Evolutionary conservation across 202 grass and related monocot species (phyloP).

Genomic region (Musa balbisiana): DNA sequence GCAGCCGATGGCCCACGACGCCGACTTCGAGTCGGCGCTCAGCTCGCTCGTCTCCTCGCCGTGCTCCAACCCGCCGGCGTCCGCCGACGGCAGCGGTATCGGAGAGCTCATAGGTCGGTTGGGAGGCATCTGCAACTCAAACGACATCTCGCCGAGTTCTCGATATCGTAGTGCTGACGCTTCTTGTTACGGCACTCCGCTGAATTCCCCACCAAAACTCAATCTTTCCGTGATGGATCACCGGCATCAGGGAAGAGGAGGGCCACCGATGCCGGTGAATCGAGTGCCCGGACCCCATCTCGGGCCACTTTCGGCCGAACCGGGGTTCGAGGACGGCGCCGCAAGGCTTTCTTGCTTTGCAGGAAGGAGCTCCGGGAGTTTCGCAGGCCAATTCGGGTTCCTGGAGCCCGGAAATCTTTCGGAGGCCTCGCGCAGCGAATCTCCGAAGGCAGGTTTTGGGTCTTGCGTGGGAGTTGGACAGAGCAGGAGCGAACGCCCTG

Average conservation of each 20-base stretch:
- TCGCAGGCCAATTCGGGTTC: neutral
- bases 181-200: conserved; percentile 78
- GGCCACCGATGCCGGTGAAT: neutral
- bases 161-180: conserved; percentile 31
- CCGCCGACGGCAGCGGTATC: conserved; percentile 28
- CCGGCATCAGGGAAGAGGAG: conserved; percentile 7
- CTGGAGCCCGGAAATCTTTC: no score
- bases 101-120: conserved; percentile 78
- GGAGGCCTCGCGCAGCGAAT: neutral
- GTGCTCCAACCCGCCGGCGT: neutral
- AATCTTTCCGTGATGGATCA: conserved; percentile 7
- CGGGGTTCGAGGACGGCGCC: neutral
- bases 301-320: conserved; percentile 11
- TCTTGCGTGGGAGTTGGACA: neutral
- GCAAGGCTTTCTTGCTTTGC: neutral
- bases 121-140: conserved; percentile 62
- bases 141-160: conserved; percentile 13
- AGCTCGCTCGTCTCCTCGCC: conserved; percentile 55
- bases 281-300: conserved; percentile 28
- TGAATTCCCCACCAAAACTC: conserved; percentile 48
- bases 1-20: conserved; percentile 5
- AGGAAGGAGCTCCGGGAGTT: neutral
- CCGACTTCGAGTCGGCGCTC: conserved; percentile 26
- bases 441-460: neutral
- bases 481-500: neutral